Base-by-base conservation (phyloP, 441 rosid genomes). In the Croton laevigatus region DNA sequence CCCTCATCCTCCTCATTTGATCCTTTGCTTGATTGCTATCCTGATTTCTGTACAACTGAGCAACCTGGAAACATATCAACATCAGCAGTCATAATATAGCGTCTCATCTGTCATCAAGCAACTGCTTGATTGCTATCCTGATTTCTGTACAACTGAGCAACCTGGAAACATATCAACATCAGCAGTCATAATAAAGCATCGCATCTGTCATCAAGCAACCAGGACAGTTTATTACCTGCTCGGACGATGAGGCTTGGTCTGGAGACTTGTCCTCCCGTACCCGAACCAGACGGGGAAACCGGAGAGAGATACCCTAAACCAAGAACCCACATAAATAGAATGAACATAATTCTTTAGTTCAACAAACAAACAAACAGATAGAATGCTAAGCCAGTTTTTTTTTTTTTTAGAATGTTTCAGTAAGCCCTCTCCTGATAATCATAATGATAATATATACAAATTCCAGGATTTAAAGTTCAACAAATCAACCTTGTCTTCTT, bases 201-300 rank as follows among this genome's bases (percentile, higher is more conserved):
- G 32, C 32, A 27, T 27, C 32, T 27, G 32, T 27, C 32, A 22
- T 22, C 5, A 38, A 52, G 34, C 32, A 44, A 72, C 58, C 16
- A 76, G 66, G 40, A 70, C 42, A 32, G 32, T 61, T 49, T 51
- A 76, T 77, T 71, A 95, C 98, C 96, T 87, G 96, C 63, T 89
- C 96, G 5, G 97, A 80, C 57, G 98, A 83, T 69, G 98, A 76
- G 59, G 96, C 96, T 44, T 85, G 81, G 81, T 91, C 97, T 27
- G 98, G 98, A 45, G 79, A 71, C 84, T 92, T 92, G 71, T 95
- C 98, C 75, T 83, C 91, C 42, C 97, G 81, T 75, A 92, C 95
- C 62, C 89, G 91, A 46, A 92, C 57, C 34, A 92, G 82, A 14
- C 96, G 93, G 32, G 99, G 97, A 84, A 92, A 95, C 16, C 96